Conservation (phyloP, 164 flowering plant species). For the Protea cynaroides region DNA sequence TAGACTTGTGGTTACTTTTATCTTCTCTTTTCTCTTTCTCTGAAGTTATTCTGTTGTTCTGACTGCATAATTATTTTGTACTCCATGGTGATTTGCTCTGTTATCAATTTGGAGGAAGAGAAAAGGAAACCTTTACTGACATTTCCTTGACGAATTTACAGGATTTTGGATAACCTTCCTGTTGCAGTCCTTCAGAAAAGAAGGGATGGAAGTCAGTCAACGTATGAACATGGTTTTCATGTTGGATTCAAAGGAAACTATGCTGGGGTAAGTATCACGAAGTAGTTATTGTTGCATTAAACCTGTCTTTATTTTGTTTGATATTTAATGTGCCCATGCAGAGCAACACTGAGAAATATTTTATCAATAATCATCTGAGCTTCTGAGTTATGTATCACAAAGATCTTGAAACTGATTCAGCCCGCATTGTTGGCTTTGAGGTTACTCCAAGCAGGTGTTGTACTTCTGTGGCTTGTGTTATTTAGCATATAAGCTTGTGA, state of each 20-base stretch:
- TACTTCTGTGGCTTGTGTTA: not conserved
- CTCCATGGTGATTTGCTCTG: too few relatives aligned
- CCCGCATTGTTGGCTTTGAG: conserved; percentile 65
- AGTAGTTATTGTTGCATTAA: not conserved
- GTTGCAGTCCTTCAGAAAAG: too few relatives aligned
- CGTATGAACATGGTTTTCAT: conserved; percentile 85
- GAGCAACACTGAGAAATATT: conserved; percentile 51
- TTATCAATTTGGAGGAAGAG: too few relatives aligned
- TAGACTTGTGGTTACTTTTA: too few relatives aligned
- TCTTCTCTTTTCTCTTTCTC: too few relatives aligned
- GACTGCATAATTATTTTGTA: too few relatives aligned
- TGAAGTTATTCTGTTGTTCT: too few relatives aligned
- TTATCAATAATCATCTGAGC: conserved; percentile 55
- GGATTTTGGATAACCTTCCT: too few relatives aligned
- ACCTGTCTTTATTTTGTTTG: not conserved
- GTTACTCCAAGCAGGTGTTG: conserved; percentile 49
- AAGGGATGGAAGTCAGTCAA: conserved; percentile 22
- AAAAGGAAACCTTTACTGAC: too few relatives aligned
- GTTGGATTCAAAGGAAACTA: conserved; percentile 70
- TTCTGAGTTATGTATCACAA: conserved; percentile 58
- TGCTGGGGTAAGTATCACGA: conserved; percentile 35
- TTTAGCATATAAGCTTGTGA: too few relatives aligned
- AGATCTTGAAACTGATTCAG: conserved; percentile 47
- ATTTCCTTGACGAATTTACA: too few relatives aligned
- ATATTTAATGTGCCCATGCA: conserved; percentile 16